Base-by-base conservation (phyloP, 2,329 filamentous ascomycete species). In the Cercospora sojina region DNA sequence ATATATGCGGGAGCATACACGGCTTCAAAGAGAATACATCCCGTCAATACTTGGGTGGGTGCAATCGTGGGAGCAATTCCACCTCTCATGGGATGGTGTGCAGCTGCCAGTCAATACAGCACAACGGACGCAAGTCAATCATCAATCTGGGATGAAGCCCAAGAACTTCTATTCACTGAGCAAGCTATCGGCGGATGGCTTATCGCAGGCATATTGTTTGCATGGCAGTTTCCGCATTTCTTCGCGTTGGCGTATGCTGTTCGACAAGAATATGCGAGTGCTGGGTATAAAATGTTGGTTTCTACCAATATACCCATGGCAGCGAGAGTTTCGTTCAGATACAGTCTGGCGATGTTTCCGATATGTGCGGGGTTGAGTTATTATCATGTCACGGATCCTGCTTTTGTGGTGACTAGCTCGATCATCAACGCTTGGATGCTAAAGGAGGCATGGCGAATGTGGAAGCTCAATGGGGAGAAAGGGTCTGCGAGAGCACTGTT, bases 221-320 rank as follows among this genome's bases (percentile, higher is more conserved):
- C 93, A 12, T 99, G 95, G 95, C 94, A 99, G 77, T 98, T 99
- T 76, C 93, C 95, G 3, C 95, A 99, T 80, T 99, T 99, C 82
- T 98, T 97, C 85, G 90, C 93, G 0, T 84, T 99, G 23, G 93
- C 91, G 56, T 96, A 94, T 87, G 84, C 87, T 3, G 96, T 98
- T 67, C 86, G 92, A 20, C 89, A 96, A 8, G 95, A 99, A 78
- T 99, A 99, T 83, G 90, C 88, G 70, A 79, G 80, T 35, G 87
- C 87, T 0, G 87, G 87, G 0, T 88, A 89, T 75, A 81, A 83
- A 67, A 90, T 90, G 95, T 84, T 98, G 3, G 87, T 86, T 57
- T 98, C 93, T 89, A 89, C 90, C 5, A 94, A 98, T 77, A 92
- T 93, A 0, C 88, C 89, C 0, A 87, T 90, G 74, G 98, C 98